These are phyloP conservation scores for Alnus glutinosa DNA, from an alignment of 306 rosid genomes.

Conservation along the genomic window DNA sequence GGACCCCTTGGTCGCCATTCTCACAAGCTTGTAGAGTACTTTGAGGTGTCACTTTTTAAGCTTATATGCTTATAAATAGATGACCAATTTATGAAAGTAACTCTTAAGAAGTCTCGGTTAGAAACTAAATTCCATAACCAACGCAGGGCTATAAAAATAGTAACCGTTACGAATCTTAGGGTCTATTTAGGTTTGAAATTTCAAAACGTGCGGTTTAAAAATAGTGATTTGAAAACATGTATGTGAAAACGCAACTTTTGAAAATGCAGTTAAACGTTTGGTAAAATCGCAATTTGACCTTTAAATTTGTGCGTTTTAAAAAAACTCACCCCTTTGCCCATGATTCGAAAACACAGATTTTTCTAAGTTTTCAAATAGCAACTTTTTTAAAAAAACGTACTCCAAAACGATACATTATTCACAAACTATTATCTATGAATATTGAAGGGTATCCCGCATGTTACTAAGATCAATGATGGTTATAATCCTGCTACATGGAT, in stretches of 20 bases:
- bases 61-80: not conserved
- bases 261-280: too few relatives aligned
- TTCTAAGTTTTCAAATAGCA: too few relatives aligned
- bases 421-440: not conserved
- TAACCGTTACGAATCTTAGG: not conserved
- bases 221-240: too few relatives aligned
- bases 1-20: slow-evolving; percentile 58
- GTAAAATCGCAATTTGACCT: too few relatives aligned
- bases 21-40: slow-evolving; percentile 46
- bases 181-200: too few relatives aligned
- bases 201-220: too few relatives aligned
- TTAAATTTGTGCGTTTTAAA: too few relatives aligned
- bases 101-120: not conserved
- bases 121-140: not conserved
- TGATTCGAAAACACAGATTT: too few relatives aligned
- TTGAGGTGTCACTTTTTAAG: slow-evolving; percentile 36
- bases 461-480: slow-evolving; percentile 54
- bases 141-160: not conserved
- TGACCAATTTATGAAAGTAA: not conserved
- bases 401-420: not conserved
- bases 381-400: too few relatives aligned
- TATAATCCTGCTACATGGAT: slow-evolving; percentile 92
- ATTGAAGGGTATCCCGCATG: not conserved
- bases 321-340: too few relatives aligned
- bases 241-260: too few relatives aligned